Percentiles rank a stretch among this genome's conserved stretches.
Conservation (phyloP, 2,329 filamentous ascomycete genomes). For the Trichophyton simii region DNA sequence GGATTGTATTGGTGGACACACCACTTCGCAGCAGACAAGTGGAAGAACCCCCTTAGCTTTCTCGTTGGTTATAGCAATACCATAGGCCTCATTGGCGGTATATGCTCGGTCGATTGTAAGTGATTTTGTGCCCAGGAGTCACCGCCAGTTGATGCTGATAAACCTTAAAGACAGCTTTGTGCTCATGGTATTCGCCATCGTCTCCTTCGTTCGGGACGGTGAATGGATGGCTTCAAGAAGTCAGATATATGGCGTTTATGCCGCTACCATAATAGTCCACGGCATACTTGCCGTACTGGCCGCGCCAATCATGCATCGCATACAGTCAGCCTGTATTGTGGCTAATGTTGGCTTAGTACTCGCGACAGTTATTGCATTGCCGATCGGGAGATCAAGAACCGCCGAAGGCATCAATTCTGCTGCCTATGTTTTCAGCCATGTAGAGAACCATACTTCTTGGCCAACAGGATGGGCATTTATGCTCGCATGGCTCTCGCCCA, state of each 20-base stretch:
- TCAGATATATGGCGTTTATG: conserved; percentile 46
- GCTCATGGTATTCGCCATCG: conserved; percentile 47
- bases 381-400: conserved; percentile 33
- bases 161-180: conserved; percentile 34
- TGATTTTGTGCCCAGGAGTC: not conserved
- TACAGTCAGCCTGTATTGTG: conserved; percentile 45
- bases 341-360: conserved; percentile 46
- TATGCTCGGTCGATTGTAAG: conserved; percentile 49
- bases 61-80: conserved; percentile 51
- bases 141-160: not conserved
- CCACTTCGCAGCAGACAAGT: conserved; percentile 44
- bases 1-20: conserved; percentile 50
- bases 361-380: conserved; percentile 46
- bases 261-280: conserved; percentile 42
- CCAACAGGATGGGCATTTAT: conserved; percentile 48
- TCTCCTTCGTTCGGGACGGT: conserved; percentile 46
- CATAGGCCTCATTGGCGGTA: conserved; percentile 47
- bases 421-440: conserved; percentile 44
- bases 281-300: conserved; percentile 42
- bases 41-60: conserved; percentile 47
- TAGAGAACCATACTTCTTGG: conserved; percentile 48
- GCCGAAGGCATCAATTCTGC: conserved; percentile 23
- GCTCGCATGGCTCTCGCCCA: conserved; percentile 47
- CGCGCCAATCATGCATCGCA: conserved; percentile 45
- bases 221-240: conserved; percentile 45